Percentiles rank a stretch among this genome's conserved stretches.
Evolutionary conservation across 2,329 filamentous ascomycete species (phyloP).

Genomic region (Colletotrichum graminicola): DNA sequence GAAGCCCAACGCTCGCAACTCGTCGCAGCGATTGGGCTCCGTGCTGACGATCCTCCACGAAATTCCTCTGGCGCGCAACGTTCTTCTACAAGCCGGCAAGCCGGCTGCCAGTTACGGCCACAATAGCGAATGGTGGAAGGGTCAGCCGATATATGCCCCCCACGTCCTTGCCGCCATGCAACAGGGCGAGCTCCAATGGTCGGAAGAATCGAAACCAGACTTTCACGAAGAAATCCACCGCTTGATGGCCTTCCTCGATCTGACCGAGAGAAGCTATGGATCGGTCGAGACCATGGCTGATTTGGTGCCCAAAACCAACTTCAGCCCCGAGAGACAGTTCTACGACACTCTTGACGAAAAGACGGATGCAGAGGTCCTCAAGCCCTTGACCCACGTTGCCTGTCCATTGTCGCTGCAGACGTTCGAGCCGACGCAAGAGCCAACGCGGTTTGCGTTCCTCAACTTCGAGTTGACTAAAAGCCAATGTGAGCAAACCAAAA

Average conservation of each 20-base stretch:
- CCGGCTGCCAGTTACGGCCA: constrained; percentile 64
- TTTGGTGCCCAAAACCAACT: constrained; percentile 50
- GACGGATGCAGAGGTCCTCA: constrained; percentile 43
- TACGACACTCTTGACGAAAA: constrained; percentile 55
- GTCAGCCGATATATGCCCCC: constrained; percentile 61
- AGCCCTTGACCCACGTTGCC: constrained; percentile 50
- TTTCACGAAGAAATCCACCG: constrained; percentile 70
- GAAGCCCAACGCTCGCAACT: constrained; percentile 50
- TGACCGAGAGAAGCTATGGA: constrained; percentile 70
- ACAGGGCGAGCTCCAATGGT: constrained; percentile 49
- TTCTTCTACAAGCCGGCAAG: constrained; percentile 60
- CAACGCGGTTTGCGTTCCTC: constrained; percentile 57
- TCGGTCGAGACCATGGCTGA: constrained; percentile 63
- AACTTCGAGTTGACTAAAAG: constrained; percentile 55
- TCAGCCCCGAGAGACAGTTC: constrained; percentile 57
- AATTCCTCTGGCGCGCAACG: constrained; percentile 70
- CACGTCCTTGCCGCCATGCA: constrained; percentile 53
- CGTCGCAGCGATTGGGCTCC: constrained; percentile 61
- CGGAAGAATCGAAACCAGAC: constrained; percentile 50
- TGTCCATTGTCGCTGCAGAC: constrained; percentile 48
- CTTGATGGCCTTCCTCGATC: constrained; percentile 72
- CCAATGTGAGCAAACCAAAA: constrained; percentile 55
- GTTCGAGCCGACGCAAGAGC: constrained; percentile 47
- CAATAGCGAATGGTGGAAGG: constrained; percentile 72
- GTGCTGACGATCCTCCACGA: constrained; percentile 70